phyloP scores from a whole-genome alignment of 2,329 filamentous ascomycete species.

The Colletotrichum aenigma region DNA sequence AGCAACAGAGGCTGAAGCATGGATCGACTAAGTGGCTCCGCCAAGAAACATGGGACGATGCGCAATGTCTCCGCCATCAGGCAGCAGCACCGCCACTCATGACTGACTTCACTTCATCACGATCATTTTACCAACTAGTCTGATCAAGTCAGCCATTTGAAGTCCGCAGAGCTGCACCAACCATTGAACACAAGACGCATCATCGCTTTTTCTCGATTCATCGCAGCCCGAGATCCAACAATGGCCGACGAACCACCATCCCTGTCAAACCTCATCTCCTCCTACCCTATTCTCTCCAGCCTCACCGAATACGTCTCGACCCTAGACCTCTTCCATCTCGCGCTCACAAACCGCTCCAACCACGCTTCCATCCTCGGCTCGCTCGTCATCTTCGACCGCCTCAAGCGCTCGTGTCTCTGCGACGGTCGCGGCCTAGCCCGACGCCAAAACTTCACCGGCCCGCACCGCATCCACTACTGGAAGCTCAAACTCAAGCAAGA shows the following conservation, averaged over 20 bases:
- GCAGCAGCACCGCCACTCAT: background rate
- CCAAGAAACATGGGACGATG: background rate
- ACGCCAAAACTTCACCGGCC: background rate
- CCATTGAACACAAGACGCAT: rapidly evolving
- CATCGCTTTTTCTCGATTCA: rapidly evolving
- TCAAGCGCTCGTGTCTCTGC: conserved; percentile 3
- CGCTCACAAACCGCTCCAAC: background rate
- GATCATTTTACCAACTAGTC: background rate
- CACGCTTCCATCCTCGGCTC: background rate
- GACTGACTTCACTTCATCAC: background rate
- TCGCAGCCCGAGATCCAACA: background rate
- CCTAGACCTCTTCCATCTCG: conserved; percentile 2
- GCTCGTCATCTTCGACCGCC: background rate
- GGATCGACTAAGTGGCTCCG: background rate
- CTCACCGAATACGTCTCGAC: conserved; percentile 7
- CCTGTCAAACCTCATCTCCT: background rate
- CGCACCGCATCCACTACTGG: background rate
- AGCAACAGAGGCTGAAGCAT: background rate
- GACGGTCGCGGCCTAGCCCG: conserved; percentile 9
- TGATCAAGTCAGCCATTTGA: background rate
- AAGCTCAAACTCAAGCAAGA: background rate
- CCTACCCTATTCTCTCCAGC: conserved; percentile 1
- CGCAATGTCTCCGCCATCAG: background rate
- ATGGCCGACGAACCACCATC: background rate
- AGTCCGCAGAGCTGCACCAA: rapidly evolving